phyloP scores from a whole-genome alignment of 108 stramenopile species.

The Nannochloropsis salina region DNA sequence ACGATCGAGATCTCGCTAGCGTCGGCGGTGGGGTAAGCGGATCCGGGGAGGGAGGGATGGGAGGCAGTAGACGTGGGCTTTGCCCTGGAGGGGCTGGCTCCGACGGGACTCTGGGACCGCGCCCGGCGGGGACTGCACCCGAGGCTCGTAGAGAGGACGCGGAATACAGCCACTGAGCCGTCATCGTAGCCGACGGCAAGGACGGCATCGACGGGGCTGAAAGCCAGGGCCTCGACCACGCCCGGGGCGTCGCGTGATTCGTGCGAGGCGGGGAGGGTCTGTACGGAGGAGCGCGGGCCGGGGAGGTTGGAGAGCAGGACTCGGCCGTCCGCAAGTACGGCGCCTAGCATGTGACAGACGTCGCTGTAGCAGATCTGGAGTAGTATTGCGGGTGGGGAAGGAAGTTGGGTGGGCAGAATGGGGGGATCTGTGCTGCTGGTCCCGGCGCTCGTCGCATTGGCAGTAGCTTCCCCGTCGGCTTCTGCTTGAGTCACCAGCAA shows the following conservation, averaged over 20 bases:
- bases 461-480: too few relatives aligned
- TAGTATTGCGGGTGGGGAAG: not conserved
- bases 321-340: not conserved
- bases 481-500: not conserved
- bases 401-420: too few relatives aligned
- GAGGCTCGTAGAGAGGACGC: not conserved
- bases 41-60: not conserved
- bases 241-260: not conserved
- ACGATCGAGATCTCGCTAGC: not conserved
- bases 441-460: too few relatives aligned
- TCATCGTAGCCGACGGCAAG: not conserved
- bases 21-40: not conserved
- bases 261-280: not conserved
- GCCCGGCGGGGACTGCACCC: not conserved
- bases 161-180: not conserved
- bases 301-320: not conserved
- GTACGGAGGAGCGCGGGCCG: not conserved
- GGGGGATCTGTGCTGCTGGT: too few relatives aligned
- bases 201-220: not conserved
- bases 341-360: not conserved
- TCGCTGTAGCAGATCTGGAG: conserved; percentile 18
- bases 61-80: not conserved
- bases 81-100: not conserved
- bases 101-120: not conserved
- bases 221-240: not conserved